phyloP scores from a whole-genome alignment of 768 basidiomycete genomes.

The Lepiota venenata region DNA sequence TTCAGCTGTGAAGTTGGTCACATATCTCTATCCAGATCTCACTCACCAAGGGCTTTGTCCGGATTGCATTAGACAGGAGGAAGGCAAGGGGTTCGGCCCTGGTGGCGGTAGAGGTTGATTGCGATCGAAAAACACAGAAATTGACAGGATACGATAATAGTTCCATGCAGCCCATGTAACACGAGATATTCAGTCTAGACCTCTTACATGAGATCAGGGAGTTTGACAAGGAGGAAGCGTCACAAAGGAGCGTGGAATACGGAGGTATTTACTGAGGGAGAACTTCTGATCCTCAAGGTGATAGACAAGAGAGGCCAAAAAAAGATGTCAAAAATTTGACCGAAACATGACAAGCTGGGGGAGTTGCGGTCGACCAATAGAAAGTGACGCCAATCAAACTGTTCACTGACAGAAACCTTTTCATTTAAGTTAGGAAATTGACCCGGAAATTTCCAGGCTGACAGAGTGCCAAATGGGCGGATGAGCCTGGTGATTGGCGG shows the following conservation, averaged over 20 bases:
- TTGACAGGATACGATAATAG: not conserved
- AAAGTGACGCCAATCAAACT: conserved; percentile 2
- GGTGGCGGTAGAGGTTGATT: not conserved
- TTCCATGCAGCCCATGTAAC: not conserved
- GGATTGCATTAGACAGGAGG: not conserved
- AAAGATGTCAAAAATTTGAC: not conserved
- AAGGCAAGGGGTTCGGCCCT: not conserved
- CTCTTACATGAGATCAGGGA: not conserved
- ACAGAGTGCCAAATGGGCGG: not conserved
- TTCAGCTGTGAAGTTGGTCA: not conserved
- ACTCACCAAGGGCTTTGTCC: conserved; percentile 5
- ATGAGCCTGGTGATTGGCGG: not conserved
- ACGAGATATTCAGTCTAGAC: conserved; percentile 2
- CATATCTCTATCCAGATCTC: conserved; percentile 3
- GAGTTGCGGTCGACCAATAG: not conserved
- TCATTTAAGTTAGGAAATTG: not conserved
- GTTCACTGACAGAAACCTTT: not conserved
- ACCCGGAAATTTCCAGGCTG: not conserved
- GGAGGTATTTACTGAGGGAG: conserved; percentile 1
- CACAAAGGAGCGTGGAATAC: not conserved
- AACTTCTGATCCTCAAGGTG: conserved; percentile 3
- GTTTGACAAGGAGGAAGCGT: not conserved
- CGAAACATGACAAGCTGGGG: not conserved
- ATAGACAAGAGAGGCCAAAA: not conserved
- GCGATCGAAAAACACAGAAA: not conserved